A percentile compares a stretch with the other conserved stretches of the same genome.
phyloP scores from a whole-genome alignment of 2,329 filamentous ascomycete genomes.

The Drechslera avenae region DNA sequence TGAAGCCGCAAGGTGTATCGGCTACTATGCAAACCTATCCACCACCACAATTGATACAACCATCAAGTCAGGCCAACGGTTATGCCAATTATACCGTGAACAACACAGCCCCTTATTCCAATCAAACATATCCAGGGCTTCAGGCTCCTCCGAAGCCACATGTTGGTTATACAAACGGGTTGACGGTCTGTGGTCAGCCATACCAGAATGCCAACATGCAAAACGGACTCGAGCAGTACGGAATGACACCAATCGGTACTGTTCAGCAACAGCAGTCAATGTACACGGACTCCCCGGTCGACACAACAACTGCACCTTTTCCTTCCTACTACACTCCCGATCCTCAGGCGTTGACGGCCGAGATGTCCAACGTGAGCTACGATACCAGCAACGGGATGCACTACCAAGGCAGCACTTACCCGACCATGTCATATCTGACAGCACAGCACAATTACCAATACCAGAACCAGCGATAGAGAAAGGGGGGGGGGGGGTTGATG shows the following conservation, averaged over 20 bases:
- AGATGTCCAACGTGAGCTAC: conserved; percentile 31
- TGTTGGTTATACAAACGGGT: conserved; percentile 37
- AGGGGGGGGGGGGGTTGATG: conserved; percentile 1
- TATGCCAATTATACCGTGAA: conserved; percentile 31
- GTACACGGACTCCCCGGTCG: conserved; percentile 47
- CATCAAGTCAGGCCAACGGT: conserved; percentile 22
- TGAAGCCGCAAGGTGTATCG: conserved; percentile 26
- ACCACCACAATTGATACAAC: conserved; percentile 42
- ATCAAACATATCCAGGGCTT: conserved; percentile 44
- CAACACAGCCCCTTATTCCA: conserved; percentile 25
- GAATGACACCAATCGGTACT: conserved; percentile 37
- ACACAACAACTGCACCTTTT: conserved; percentile 36
- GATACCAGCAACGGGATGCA: conserved; percentile 36
- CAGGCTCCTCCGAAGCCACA: conserved; percentile 37
- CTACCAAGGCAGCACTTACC: conserved; percentile 37
- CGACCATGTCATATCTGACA: conserved; percentile 42
- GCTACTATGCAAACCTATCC: conserved; percentile 47
- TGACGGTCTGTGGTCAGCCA: conserved; percentile 35
- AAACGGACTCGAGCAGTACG: conserved; percentile 30
- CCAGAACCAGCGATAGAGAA: conserved; percentile 27
- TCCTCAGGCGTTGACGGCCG: conserved; percentile 32
- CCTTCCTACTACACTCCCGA: conserved; percentile 44
- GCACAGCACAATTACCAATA: conserved; percentile 43
- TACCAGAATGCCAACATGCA: conserved; percentile 36
- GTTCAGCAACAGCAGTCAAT: conserved; percentile 37